Evolutionary conservation across 306 rosid species (phyloP).

Genomic region (Comarum palustre): DNA sequence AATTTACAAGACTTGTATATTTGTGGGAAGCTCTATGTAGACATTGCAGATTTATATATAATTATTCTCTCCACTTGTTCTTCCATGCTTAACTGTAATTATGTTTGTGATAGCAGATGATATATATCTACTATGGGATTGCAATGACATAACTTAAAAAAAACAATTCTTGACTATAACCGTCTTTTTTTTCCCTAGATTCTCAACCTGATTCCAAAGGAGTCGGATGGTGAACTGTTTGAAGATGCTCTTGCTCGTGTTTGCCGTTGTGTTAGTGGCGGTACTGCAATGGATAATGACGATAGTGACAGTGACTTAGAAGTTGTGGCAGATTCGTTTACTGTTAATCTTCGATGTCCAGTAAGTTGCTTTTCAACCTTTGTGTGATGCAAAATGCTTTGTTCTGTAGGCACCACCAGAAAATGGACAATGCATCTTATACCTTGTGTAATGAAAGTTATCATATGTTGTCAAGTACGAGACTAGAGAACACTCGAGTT

Average conservation of each 20-base stretch:
- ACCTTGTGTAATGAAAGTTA: not conserved
- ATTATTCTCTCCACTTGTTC: not conserved
- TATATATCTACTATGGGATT: not conserved
- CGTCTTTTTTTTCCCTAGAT: conserved; percentile 38
- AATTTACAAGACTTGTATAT: not conserved
- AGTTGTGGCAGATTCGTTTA: conserved; percentile 84
- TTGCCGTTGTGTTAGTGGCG: conserved; percentile 74
- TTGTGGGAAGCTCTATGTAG: not conserved
- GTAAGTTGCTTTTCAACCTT: conserved; percentile 47
- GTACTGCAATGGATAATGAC: conserved; percentile 65
- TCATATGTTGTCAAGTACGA: not conserved
- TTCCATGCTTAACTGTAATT: not conserved
- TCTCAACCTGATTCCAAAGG: conserved; percentile 73
- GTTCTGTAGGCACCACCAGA: not conserved
- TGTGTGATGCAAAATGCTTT: not conserved
- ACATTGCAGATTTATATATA: not conserved
- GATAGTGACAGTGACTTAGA: conserved; percentile 96
- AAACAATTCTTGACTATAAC: not conserved
- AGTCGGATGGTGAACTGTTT: conserved; percentile 73
- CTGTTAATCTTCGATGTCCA: conserved; percentile 88
- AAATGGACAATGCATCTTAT: not conserved
- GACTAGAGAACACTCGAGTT: not conserved
- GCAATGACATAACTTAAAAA: conserved; percentile 4
- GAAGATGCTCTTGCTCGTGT: conserved; percentile 95
- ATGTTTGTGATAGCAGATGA: not conserved